A percentile compares a stretch with the other conserved stretches of the same genome.
These are phyloP conservation scores for Daldinia caldariorum DNA, from an alignment of 495 filamentous ascomycete species.

Conservation along the genomic window DNA sequence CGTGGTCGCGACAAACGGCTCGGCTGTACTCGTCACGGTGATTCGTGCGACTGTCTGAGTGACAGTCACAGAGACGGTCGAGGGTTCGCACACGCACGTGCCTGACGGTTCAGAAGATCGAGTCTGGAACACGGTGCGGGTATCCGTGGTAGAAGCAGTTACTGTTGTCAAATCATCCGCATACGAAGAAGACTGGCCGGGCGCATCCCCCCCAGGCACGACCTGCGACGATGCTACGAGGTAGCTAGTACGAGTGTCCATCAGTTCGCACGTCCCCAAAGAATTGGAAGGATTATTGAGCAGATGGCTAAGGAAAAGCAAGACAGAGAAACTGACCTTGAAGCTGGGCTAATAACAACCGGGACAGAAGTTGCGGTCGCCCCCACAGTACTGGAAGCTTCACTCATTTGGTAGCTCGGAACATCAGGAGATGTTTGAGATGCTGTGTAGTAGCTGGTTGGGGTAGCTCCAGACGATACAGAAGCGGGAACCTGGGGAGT, in stretches of 20 bases:
- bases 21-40: constrained; percentile 39
- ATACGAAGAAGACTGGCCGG: constrained; percentile 3
- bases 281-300: not conserved
- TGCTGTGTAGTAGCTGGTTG: constrained; percentile 34
- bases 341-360: constrained; percentile 20
- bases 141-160: constrained; percentile 24
- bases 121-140: constrained; percentile 19
- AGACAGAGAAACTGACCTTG: constrained; percentile 41
- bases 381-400: constrained; percentile 32
- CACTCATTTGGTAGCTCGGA: constrained; percentile 44
- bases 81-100: constrained; percentile 31
- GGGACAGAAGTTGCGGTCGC: constrained; percentile 16
- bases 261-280: constrained; percentile 25
- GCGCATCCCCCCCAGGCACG: constrained; percentile 19
- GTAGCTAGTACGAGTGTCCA: constrained; percentile 25
- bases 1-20: constrained; percentile 39
- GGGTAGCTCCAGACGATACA: constrained; percentile 30
- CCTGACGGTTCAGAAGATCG: not conserved
- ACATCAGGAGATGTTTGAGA: constrained; percentile 27
- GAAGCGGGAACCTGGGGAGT: constrained; percentile 27
- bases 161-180: constrained; percentile 5
- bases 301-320: constrained; percentile 10
- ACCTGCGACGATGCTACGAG: constrained; percentile 7
- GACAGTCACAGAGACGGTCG: constrained; percentile 48
- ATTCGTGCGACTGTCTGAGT: constrained; percentile 27